Base-by-base conservation (phyloP, 371 early-diverging fungal genomes). In the Mortierella sp. region DNA sequence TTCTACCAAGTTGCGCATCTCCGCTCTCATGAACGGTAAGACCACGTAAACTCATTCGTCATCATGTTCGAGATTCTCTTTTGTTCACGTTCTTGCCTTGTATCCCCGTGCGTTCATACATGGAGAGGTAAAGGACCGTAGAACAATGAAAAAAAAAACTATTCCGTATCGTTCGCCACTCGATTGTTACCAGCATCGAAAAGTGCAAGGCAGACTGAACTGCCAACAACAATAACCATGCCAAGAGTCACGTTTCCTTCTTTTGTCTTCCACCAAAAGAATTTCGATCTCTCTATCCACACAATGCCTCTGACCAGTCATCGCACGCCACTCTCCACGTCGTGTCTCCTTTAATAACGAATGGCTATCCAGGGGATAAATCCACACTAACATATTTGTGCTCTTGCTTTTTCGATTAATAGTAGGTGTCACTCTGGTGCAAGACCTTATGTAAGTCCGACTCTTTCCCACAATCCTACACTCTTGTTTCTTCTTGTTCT, bases 1-100 rank as follows among this genome's bases (percentile, higher is more conserved):
- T 94, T 94, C 67, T 88, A 91, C 21, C 95, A 94, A 79, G 85
- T 90, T 11, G 94, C 93, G 2, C 93, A 95, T 70, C 88, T 95
- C n/a, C 91, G 90, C 67, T 92, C 92, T n/a, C 95, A 95, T 73
- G 91, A 91, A 77, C 87, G 91, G 76, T 81, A 72, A 63, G 76
- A 53, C 52, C 16, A 19, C 21, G 13, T 16, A 19, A 38, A 15
- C 24, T 6, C 48, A 48, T 48, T 48, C 13, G 43, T 41, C 43
- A 41, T 41, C 43, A 0, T 10, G 48, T 48, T 48, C 48, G 19
- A 48, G 48, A 48, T 16, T 4, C 50, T 52, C 16, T n/a, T 52
- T 52, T 52, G 28, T 10, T 22, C 15, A 32, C 48, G 58, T 48
- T 48, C 16, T 38, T 40, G 45, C 58, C 48, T 16, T 48, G 11